Evolutionary conservation across 106 monocot species (phyloP).

Genomic region (Posidonia australis): DNA sequence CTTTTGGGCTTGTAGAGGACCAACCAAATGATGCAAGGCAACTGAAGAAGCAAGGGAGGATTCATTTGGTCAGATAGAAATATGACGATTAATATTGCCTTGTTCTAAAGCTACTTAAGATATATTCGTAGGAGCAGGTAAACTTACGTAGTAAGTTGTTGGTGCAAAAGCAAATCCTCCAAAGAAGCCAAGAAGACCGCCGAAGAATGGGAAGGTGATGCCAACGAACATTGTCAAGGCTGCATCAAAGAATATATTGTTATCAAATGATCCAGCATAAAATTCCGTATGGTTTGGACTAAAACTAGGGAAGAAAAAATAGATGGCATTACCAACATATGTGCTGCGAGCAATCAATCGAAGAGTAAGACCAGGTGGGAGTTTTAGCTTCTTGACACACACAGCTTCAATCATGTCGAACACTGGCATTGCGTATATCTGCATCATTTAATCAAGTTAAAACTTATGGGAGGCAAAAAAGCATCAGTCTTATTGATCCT

Average conservation of each 20-base stretch:
- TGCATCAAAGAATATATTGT: conserved; percentile 3
- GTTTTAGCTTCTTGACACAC: conserved; percentile 20
- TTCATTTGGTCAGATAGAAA: too few species aligned
- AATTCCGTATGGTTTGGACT: background rate
- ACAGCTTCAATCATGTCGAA: conserved; percentile 41
- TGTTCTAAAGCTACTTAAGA: too few species aligned
- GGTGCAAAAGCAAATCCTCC: conserved; percentile 58
- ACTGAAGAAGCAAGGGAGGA: too few species aligned
- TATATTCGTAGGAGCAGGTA: background rate
- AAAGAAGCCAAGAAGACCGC: conserved; percentile 48
- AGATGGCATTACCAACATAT: conserved; percentile 35
- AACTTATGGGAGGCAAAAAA: background rate
- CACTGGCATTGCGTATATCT: conserved; percentile 20
- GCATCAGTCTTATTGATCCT: too few species aligned
- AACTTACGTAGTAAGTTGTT: conserved; percentile 49
- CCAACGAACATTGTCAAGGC: conserved; percentile 44
- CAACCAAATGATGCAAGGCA: conserved; percentile 79
- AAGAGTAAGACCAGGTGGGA: conserved; percentile 23
- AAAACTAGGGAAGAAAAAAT: too few species aligned
- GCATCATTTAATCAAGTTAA: background rate
- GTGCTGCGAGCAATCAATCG: conserved; percentile 23
- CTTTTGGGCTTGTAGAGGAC: conserved; percentile 46
- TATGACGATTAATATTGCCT: too few species aligned
- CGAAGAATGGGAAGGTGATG: conserved; percentile 48
- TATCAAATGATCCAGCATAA: background rate